A percentile compares a stretch with the other conserved stretches of the same genome.
Conservation (phyloP, 805 yeast species). For the Candida palmyrensis region DNA sequence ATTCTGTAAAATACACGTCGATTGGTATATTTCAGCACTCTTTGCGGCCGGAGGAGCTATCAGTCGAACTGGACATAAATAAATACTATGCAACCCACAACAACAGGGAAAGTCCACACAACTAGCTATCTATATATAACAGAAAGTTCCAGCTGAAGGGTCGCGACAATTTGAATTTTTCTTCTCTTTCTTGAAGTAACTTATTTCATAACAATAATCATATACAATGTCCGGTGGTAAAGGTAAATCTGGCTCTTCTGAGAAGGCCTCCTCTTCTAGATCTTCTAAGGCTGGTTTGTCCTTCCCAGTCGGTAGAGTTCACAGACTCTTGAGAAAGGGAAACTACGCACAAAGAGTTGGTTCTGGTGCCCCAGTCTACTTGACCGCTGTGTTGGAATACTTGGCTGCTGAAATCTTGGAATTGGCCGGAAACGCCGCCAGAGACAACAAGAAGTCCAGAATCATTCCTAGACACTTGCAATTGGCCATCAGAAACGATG, state of each 20-base stretch:
- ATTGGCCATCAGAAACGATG: conserved; percentile 50
- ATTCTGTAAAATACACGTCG: too few species aligned
- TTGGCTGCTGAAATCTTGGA: conserved; percentile 48
- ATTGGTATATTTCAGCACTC: too few species aligned
- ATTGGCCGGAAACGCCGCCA: conserved; percentile 49
- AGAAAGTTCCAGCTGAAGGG: neutral
- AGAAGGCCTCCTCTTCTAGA: conserved; percentile 46
- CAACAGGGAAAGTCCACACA: neutral
- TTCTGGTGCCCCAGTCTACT: conserved; percentile 49
- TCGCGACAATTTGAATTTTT: conserved; percentile 1
- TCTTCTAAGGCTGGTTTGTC: conserved; percentile 47
- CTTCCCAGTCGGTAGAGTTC: conserved; percentile 49
- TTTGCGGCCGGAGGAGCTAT: too few species aligned
- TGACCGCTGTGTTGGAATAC: conserved; percentile 46
- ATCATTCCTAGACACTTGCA: conserved; percentile 49
- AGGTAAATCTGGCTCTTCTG: conserved; percentile 43
- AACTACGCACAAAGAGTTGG: conserved; percentile 50
- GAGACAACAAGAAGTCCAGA: conserved; percentile 49
- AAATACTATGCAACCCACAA: conserved; percentile 1
- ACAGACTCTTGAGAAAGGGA: conserved; percentile 47
- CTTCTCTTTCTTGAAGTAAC: neutral
- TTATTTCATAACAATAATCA: neutral
- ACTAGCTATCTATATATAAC: conserved; percentile 1
- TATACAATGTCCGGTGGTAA: conserved; percentile 30
- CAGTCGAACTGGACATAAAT: too few species aligned